Evolutionary conservation across 2,329 filamentous ascomycete species (phyloP).

Genomic region (Aspergillus hiratsukae): DNA sequence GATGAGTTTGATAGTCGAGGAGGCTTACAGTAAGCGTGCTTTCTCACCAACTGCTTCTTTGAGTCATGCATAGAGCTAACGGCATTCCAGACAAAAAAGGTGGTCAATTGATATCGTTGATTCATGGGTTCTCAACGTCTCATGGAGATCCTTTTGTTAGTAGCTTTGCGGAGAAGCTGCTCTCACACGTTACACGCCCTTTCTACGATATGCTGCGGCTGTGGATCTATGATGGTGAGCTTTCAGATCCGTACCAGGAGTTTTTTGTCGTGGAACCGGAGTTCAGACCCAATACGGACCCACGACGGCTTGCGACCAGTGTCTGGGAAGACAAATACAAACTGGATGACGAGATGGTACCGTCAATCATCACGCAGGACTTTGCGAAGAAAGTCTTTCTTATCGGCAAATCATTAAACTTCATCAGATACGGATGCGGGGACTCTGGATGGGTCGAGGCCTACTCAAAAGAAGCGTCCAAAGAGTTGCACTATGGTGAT

Average conservation of each 20-base stretch:
- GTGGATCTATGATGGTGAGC: constrained; percentile 98
- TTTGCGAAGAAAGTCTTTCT: constrained; percentile 96
- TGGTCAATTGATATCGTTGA: constrained; percentile 86
- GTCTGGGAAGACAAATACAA: constrained; percentile 99
- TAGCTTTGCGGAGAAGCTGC: constrained; percentile 82
- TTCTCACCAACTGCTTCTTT: not conserved
- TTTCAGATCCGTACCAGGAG: constrained; percentile 91
- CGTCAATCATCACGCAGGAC: constrained; percentile 85
- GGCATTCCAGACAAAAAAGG: constrained; percentile 60
- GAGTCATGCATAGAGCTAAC: constrained; percentile 3
- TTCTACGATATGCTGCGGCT: constrained; percentile 95
- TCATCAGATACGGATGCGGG: constrained; percentile 91
- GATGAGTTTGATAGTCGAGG: constrained; percentile 91
- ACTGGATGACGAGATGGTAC: constrained; percentile 78
- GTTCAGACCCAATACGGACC: constrained; percentile 46
- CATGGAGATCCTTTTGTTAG: constrained; percentile 94
- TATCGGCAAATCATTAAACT: constrained; percentile 96
- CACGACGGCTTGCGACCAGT: constrained; percentile 62
- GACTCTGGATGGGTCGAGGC: constrained; percentile 94
- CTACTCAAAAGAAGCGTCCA: constrained; percentile 89
- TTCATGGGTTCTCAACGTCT: constrained; percentile 87
- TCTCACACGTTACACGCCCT: constrained; percentile 81
- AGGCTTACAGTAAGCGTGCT: constrained; percentile 63
- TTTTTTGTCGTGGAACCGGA: constrained; percentile 91
- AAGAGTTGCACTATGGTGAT: constrained; percentile 87